These are phyloP conservation scores for Leptographium wingfieldii DNA, from an alignment of 2,329 filamentous ascomycete species.

Conservation along the genomic window DNA sequence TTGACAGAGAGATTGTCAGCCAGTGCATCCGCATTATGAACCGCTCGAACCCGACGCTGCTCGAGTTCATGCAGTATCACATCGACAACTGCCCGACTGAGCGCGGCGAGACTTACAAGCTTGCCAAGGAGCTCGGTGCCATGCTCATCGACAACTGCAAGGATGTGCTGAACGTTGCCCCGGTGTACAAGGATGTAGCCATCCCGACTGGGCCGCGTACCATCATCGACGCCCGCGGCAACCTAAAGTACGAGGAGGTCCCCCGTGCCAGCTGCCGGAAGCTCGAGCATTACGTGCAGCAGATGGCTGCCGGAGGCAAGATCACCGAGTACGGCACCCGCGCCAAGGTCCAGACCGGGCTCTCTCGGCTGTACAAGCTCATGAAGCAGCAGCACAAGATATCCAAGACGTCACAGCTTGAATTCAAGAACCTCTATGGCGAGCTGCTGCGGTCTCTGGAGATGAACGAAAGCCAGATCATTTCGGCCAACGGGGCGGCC, in stretches of 20 bases:
- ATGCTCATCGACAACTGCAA: constrained; percentile 97
- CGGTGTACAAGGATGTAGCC: constrained; percentile 92
- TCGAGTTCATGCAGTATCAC: constrained; percentile 99
- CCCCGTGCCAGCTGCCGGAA: constrained; percentile 85
- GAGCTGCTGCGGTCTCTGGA: constrained; percentile 87
- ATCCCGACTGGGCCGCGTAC: constrained; percentile 86
- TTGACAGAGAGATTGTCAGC: constrained; percentile 96
- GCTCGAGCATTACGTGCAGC: constrained; percentile 93
- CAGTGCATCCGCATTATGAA: constrained; percentile 99
- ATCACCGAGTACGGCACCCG: constrained; percentile 98
- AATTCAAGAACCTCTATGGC: constrained; percentile 90
- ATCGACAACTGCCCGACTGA: constrained; percentile 98
- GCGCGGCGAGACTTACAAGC: constrained; percentile 89
- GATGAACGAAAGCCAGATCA: constrained; percentile 97
- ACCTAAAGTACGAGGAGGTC: constrained; percentile 82
- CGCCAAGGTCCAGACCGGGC: constrained; percentile 93
- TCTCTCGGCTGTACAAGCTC: constrained; percentile 91
- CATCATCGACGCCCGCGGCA: constrained; percentile 82
- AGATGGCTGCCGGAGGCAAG: constrained; percentile 97
- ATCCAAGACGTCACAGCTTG: constrained; percentile 87
- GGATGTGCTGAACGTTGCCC: constrained; percentile 71
- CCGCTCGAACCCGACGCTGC: constrained; percentile 84
- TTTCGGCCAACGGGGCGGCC: constrained; percentile 43
- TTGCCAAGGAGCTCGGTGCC: constrained; percentile 88
- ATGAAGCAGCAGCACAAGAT: constrained; percentile 98